Conservation (phyloP, 352 stramenopile genomes). For the Elongisporangium prolatum region DNA sequence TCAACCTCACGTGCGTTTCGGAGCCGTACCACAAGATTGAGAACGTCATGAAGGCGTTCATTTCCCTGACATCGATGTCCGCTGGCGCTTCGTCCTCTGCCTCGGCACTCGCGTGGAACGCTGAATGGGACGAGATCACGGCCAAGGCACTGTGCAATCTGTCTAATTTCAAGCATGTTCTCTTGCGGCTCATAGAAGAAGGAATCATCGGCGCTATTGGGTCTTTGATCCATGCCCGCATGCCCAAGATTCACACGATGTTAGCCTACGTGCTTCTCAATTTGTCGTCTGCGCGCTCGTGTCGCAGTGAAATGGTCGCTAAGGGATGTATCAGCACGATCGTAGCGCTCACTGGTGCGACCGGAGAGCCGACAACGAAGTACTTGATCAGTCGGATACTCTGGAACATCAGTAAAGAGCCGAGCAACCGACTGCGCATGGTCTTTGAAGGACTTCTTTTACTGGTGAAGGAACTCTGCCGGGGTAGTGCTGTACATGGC, state of each 20-base stretch:
- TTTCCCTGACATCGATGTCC: slow-evolving; percentile 40
- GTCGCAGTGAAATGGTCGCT: slow-evolving; percentile 60
- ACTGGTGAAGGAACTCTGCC: slow-evolving; percentile 52
- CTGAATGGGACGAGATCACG: slow-evolving; percentile 37
- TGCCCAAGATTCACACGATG: slow-evolving; percentile 47
- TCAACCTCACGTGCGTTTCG: slow-evolving; percentile 87
- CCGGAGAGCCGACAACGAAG: slow-evolving; percentile 28
- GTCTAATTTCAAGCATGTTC: slow-evolving; percentile 80
- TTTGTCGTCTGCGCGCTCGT: slow-evolving; percentile 50
- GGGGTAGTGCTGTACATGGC: slow-evolving; percentile 4
- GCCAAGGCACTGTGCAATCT: slow-evolving; percentile 87
- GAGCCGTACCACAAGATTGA: slow-evolving; percentile 88
- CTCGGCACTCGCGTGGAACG: slow-evolving; percentile 3
- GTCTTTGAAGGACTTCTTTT: slow-evolving; percentile 68
- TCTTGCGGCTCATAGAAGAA: slow-evolving; percentile 85
- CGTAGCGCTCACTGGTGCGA: slow-evolving; percentile 34
- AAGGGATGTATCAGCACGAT: slow-evolving; percentile 65
- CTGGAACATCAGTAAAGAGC: slow-evolving; percentile 73
- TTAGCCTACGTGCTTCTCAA: slow-evolving; percentile 74
- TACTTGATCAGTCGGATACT: slow-evolving; percentile 51
- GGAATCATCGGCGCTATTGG: slow-evolving; percentile 74
- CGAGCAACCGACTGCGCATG: slow-evolving; percentile 57
- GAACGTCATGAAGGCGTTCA: slow-evolving; percentile 69
- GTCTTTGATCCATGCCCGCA: slow-evolving; percentile 45
- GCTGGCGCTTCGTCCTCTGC: slow-evolving; percentile 19